A percentile compares a stretch with the other conserved stretches of the same genome.
phyloP scores from a whole-genome alignment of 2,329 filamentous ascomycete genomes.

The Hysterium pulicare region DNA sequence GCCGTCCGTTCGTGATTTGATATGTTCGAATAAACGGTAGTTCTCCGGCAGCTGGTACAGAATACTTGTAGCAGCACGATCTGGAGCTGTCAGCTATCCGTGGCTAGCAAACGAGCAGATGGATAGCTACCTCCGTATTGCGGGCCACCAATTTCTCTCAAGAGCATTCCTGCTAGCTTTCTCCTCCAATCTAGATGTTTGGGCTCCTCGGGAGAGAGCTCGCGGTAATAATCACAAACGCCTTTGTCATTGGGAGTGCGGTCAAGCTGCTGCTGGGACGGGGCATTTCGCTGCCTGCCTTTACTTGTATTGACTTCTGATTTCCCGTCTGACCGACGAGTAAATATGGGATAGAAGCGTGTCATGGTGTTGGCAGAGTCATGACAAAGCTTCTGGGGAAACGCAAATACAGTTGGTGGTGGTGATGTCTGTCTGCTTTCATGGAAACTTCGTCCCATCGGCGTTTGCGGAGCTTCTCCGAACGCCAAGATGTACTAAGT shows the following conservation, averaged over 20 bases:
- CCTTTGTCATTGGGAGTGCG: slow-evolving; percentile 52
- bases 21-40: slow-evolving; percentile 57
- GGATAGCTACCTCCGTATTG: slow-evolving; percentile 24
- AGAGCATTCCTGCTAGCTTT: slow-evolving; percentile 58
- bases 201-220: slow-evolving; percentile 47
- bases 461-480: too few species aligned
- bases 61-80: slow-evolving; percentile 45
- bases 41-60: slow-evolving; percentile 54
- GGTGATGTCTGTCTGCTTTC: too few species aligned
- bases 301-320: slow-evolving; percentile 47
- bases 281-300: slow-evolving; percentile 52
- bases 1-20: slow-evolving; percentile 51
- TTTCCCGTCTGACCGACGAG: slow-evolving; percentile 49
- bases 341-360: slow-evolving; percentile 47
- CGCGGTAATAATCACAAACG: slow-evolving; percentile 53
- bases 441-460: too few species aligned
- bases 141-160: slow-evolving; percentile 46
- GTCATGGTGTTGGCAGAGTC: slow-evolving; percentile 39
- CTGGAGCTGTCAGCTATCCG: neutral
- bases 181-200: slow-evolving; percentile 58
- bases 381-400: slow-evolving; percentile 13
- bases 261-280: slow-evolving; percentile 51
- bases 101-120: neutral
- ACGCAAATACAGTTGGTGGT: neutral
- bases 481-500: too few species aligned